phyloP scores from a whole-genome alignment of 2,329 filamentous ascomycete genomes.

The Lachnellula hyalina region DNA sequence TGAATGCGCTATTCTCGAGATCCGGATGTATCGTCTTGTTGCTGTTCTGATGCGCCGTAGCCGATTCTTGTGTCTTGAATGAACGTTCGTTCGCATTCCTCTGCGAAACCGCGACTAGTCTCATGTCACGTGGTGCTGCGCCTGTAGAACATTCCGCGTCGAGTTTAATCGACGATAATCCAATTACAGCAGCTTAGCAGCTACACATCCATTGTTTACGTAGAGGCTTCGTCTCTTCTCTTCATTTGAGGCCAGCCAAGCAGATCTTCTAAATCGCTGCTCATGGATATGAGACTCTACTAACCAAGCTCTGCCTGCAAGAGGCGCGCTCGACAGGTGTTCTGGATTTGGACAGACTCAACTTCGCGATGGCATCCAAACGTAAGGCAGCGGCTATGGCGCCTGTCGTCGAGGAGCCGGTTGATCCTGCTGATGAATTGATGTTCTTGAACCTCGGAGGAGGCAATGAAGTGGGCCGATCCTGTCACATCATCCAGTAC shows the following conservation, averaged over 20 bases:
- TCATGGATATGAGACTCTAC: slow-evolving; percentile 1
- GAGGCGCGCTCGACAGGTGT: background rate
- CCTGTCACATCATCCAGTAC: slow-evolving; percentile 97
- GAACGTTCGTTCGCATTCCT: background rate
- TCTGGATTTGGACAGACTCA: background rate
- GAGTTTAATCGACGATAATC: too few relatives aligned
- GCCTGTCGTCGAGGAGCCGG: slow-evolving; percentile 68
- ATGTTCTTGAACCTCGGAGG: slow-evolving; percentile 91
- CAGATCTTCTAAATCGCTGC: background rate
- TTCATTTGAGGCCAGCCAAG: too few relatives aligned
- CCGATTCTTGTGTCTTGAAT: background rate
- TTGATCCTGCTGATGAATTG: slow-evolving; percentile 89
- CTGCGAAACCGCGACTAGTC: background rate
- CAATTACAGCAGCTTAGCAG: too few relatives aligned
- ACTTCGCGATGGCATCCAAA: slow-evolving; percentile 79
- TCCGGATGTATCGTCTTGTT: background rate
- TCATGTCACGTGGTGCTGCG: background rate
- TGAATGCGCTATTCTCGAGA: background rate
- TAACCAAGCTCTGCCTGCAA: background rate
- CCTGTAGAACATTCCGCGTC: background rate
- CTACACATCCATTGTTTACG: too few relatives aligned
- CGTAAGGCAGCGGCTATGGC: slow-evolving; percentile 78
- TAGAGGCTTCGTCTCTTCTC: too few relatives aligned
- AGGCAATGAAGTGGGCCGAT: slow-evolving; percentile 94
- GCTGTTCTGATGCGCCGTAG: background rate